Conservation (phyloP, 805 yeast genomes). For the Starmerella sirachaensis region DNA sequence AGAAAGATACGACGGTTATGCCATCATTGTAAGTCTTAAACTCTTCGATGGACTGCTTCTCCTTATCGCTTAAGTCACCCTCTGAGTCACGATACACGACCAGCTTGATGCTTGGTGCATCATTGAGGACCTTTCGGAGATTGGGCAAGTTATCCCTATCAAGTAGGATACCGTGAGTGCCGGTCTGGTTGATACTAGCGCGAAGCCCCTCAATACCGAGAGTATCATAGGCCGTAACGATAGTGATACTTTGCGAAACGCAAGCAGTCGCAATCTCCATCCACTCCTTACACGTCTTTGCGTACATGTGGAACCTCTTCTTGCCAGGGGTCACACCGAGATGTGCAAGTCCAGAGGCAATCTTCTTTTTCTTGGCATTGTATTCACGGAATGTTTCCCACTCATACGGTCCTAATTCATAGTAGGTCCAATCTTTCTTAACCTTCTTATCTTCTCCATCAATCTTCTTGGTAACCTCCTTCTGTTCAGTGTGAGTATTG, state of each 20-base stretch:
- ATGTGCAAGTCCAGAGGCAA: conserved; percentile 65
- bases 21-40: conserved; percentile 56
- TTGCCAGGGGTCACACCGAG: conserved; percentile 58
- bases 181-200: conserved; percentile 76
- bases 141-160: conserved; percentile 62
- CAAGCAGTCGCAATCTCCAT: conserved; percentile 75
- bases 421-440: conserved; percentile 80
- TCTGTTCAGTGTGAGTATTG: conserved; percentile 65
- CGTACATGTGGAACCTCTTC: conserved; percentile 70
- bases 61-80: conserved; percentile 42
- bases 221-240: conserved; percentile 73
- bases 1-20: conserved; percentile 48
- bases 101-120: conserved; percentile 46
- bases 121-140: conserved; percentile 57
- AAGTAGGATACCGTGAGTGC: conserved; percentile 64
- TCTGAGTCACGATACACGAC: conserved; percentile 55
- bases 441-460: conserved; percentile 63
- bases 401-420: conserved; percentile 63
- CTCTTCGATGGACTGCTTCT: conserved; percentile 41
- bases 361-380: conserved; percentile 35
- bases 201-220: conserved; percentile 37
- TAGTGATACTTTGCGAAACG: conserved; percentile 65
- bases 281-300: conserved; percentile 82
- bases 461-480: conserved; percentile 57
- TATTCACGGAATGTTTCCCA: conserved; percentile 53